Evolutionary conservation across 768 basidiomycete species (phyloP).

Genomic region (Boletus sensibilis): DNA sequence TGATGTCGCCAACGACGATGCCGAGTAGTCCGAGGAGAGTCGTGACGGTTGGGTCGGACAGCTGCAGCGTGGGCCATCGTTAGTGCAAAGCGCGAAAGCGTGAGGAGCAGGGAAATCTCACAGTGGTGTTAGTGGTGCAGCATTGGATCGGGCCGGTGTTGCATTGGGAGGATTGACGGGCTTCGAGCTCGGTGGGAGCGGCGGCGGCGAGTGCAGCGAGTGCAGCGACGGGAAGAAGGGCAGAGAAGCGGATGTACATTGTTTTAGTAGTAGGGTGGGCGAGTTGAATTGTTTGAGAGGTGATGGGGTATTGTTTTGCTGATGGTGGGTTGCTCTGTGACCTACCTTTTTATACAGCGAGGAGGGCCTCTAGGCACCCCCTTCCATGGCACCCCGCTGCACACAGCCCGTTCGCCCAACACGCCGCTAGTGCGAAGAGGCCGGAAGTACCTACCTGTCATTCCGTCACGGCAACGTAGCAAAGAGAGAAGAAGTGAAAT

Average conservation of each 20-base stretch:
- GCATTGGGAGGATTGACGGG: conserved; percentile 1
- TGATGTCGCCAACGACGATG: not conserved
- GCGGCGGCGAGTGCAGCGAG: conserved; percentile 5
- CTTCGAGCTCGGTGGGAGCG: conserved; percentile 7
- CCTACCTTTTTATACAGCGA: conserved; percentile 6
- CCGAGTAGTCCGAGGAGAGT: conserved; percentile 1
- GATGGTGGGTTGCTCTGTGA: not conserved
- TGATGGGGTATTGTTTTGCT: not conserved
- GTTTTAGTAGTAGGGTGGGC: not conserved
- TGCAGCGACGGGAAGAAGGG: conserved; percentile 11
- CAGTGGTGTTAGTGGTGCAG: conserved; percentile 3
- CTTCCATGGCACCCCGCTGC: not conserved
- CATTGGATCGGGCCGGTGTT: conserved; percentile 13
- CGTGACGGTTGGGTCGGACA: not conserved
- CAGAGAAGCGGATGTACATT: conserved; percentile 11
- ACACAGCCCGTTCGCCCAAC: not conserved
- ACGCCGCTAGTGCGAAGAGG: not conserved
- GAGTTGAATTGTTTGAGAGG: not conserved
- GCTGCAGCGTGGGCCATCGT: not conserved
- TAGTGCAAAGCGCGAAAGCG: not conserved
- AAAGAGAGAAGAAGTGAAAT: not conserved
- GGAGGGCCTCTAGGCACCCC: not conserved
- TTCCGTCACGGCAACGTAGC: not conserved
- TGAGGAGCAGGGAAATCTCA: not conserved
- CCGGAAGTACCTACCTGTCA: not conserved